A percentile compares a stretch with the other conserved stretches of the same genome.
Conservation (phyloP, 306 rosid genomes). For the Cajanus cajan region DNA sequence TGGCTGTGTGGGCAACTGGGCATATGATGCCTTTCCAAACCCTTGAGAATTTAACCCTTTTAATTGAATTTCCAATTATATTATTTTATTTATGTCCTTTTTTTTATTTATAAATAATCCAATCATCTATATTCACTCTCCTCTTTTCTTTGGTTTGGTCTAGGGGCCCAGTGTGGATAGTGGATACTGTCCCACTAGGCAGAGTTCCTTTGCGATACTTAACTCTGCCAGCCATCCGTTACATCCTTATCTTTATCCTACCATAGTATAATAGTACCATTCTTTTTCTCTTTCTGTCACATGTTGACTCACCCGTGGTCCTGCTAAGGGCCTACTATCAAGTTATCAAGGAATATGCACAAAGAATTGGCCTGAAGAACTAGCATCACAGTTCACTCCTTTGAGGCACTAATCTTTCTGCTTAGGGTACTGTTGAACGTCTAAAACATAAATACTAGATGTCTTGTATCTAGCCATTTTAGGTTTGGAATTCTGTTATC, state of each 20-base stretch:
- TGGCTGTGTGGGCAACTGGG: conserved; percentile 13
- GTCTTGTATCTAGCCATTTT: background rate
- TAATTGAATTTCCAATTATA: conserved; percentile 15
- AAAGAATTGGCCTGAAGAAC: background rate
- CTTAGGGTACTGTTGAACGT: background rate
- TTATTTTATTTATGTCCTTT: background rate
- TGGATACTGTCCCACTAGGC: conserved; percentile 27
- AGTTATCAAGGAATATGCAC: background rate
- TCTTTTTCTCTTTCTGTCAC: conserved; percentile 29
- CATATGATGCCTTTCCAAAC: conserved; percentile 21
- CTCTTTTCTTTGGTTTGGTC: conserved; percentile 25
- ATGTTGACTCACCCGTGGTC: conserved; percentile 30
- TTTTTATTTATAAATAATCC: background rate
- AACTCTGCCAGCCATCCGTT: conserved; percentile 21
- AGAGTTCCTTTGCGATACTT: conserved; percentile 6
- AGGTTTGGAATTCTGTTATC: background rate
- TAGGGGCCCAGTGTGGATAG: conserved; percentile 17
- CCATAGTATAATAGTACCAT: conserved; percentile 14
- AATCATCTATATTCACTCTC: conserved; percentile 9
- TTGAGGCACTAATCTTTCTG: background rate
- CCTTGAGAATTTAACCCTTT: conserved; percentile 22
- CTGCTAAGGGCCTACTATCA: conserved; percentile 17
- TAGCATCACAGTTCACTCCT: background rate
- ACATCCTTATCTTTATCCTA: conserved; percentile 34
- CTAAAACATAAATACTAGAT: background rate